Conservation (phyloP, 805 yeast species). For the Candida adriatica region DNA sequence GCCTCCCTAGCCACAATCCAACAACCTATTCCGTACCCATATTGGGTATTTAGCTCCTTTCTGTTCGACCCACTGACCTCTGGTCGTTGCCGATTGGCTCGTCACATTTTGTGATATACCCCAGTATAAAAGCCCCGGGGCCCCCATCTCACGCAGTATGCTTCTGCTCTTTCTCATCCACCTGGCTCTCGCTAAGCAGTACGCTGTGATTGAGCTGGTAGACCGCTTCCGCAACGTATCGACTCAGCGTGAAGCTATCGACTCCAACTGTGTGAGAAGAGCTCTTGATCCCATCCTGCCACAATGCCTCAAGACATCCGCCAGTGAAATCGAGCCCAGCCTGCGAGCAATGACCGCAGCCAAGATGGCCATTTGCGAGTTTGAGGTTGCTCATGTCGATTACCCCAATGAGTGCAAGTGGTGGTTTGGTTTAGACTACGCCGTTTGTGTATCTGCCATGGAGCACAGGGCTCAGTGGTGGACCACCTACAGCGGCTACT, state of each 20-base stretch:
- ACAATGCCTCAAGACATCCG: constrained; percentile 33
- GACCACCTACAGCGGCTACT: constrained; percentile 68
- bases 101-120: too few relatives aligned
- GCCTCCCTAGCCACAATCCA: too few relatives aligned
- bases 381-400: constrained; percentile 36
- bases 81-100: too few relatives aligned
- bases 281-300: constrained; percentile 36
- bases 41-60: too few relatives aligned
- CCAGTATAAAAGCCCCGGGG: too few relatives aligned
- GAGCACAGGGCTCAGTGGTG: constrained; percentile 53
- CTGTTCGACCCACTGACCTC: too few relatives aligned
- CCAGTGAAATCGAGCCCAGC: constrained; percentile 31
- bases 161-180: too few relatives aligned
- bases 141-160: too few relatives aligned
- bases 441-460: constrained; percentile 33
- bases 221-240: constrained; percentile 14
- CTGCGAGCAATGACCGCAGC: constrained; percentile 35
- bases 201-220: constrained; percentile 18
- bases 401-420: constrained; percentile 24
- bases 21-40: too few relatives aligned
- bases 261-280: constrained; percentile 29
- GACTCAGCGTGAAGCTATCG: constrained; percentile 6
- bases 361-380: constrained; percentile 48
- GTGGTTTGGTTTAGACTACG: constrained; percentile 7
- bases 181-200: too few relatives aligned